Conservation (phyloP, 768 basidiomycete species). For the Mycena epipterygia region DNA sequence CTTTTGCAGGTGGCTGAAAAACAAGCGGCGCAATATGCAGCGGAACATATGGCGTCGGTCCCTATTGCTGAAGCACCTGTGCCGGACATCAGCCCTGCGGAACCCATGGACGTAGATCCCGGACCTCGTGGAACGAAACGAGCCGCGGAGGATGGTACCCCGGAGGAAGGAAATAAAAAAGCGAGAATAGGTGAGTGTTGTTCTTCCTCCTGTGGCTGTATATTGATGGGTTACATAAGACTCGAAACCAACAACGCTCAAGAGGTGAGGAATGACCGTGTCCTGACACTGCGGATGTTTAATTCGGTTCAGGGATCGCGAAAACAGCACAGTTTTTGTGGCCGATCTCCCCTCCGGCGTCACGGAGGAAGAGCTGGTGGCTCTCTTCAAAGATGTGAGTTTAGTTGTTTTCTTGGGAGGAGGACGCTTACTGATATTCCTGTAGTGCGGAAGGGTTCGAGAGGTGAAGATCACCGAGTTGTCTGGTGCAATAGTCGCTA, state of each 20-base stretch:
- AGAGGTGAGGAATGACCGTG: slow-evolving; percentile 63
- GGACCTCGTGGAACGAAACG: slow-evolving; percentile 66
- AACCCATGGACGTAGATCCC: slow-evolving; percentile 47
- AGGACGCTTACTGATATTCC: neutral
- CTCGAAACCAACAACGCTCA: slow-evolving; percentile 62
- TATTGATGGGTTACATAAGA: slow-evolving; percentile 47
- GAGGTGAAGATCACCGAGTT: slow-evolving; percentile 85
- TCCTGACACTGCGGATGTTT: slow-evolving; percentile 15
- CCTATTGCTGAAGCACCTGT: slow-evolving; percentile 48
- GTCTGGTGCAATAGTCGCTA: slow-evolving; percentile 75
- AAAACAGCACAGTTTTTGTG: slow-evolving; percentile 94
- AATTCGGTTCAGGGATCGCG: slow-evolving; percentile 81
- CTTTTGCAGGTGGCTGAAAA: slow-evolving; percentile 70
- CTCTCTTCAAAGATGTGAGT: slow-evolving; percentile 88
- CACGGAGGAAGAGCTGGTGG: slow-evolving; percentile 74
- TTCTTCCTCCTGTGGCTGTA: neutral
- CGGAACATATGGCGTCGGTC: slow-evolving; percentile 58
- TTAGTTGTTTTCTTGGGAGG: neutral
- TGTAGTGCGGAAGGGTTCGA: slow-evolving; percentile 88
- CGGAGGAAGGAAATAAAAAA: slow-evolving; percentile 66
- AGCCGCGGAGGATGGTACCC: slow-evolving; percentile 66
- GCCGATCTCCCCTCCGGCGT: slow-evolving; percentile 71
- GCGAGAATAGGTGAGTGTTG: slow-evolving; percentile 65
- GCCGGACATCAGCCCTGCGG: slow-evolving; percentile 18
- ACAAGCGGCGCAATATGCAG: slow-evolving; percentile 58